These are phyloP conservation scores for Boletus fagicola DNA, from an alignment of 768 basidiomycete species.

Conservation along the genomic window DNA sequence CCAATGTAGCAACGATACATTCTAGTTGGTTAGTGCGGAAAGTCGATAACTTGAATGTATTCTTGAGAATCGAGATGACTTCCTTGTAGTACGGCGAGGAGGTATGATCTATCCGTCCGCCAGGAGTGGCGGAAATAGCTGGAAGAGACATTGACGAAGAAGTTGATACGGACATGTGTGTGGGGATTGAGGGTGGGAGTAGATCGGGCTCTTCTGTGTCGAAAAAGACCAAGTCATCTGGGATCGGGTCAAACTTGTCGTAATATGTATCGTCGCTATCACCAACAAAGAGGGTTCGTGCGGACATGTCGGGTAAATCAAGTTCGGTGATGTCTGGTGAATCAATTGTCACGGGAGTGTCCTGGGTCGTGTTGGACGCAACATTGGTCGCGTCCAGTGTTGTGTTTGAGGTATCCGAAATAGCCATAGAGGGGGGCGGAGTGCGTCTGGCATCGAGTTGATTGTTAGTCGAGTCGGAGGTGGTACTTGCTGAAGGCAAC, in stretches of 20 bases:
- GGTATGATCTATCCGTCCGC: constrained; percentile 31
- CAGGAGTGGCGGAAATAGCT: not conserved
- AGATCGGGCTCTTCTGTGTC: constrained; percentile 12
- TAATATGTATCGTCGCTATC: constrained; percentile 50
- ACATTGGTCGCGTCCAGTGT: constrained; percentile 4
- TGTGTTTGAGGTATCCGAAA: constrained; percentile 18
- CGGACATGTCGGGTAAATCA: constrained; percentile 22
- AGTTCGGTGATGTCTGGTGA: constrained; percentile 19
- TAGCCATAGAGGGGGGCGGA: constrained; percentile 15
- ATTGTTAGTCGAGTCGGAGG: not conserved
- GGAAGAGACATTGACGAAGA: constrained; percentile 9
- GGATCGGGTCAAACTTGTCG: constrained; percentile 40
- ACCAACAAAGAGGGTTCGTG: constrained; percentile 21
- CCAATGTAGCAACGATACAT: constrained; percentile 77
- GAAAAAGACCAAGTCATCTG: constrained; percentile 18
- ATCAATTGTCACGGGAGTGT: constrained; percentile 4
- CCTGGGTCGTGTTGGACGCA: not conserved
- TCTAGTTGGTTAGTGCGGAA: constrained; percentile 88
- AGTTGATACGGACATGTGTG: constrained; percentile 5
- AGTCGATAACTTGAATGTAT: constrained; percentile 54
- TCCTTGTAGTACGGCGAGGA: constrained; percentile 32
- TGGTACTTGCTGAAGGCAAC: not conserved
- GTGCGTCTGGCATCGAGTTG: constrained; percentile 7
- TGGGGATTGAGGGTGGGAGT: constrained; percentile 6
- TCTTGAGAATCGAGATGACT: constrained; percentile 33